Evolutionary conservation across 441 rosid species (phyloP), one percentile per base, ranked within the genome.

Genomic region (Euphorbia schlechtendalii): DNA sequence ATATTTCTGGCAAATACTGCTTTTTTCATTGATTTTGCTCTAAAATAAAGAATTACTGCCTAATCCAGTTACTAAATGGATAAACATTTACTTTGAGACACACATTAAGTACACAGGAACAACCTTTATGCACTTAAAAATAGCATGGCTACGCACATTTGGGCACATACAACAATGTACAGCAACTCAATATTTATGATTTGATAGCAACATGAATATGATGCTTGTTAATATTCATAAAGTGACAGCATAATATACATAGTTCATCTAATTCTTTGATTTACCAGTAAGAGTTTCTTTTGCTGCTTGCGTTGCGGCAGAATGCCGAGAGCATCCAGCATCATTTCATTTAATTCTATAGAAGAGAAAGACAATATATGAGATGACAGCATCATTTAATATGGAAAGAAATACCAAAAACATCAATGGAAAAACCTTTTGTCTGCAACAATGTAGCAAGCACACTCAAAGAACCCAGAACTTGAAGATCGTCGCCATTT

Each of bases 291-390:
- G 71, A 86, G 94, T 67, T 96, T 92, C 84, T 92, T 96, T 71
- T 96, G 97, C 67, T 90, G 92, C 81, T 96, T 86, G 67, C 96
- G 92, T 66, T 88, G 98, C 58, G 99, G 99, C 73, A 96, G 96
- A 81, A 92, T 89, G 68, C 99, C 99, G 76, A 92, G 93, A 62
- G 90, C 88, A 84, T 96, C 98, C 62, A 96, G 81, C 99, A 96
- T 86, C 68, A 94, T 80, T 77, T 92, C 99, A 68, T 96, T 97
- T 80, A 92, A 80, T 77, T 96, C 98, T 96, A 74, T 63, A 82
- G 38, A 66, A 40, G 56, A 66, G 34, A 53, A 56, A 68, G 62
- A 81, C 56, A 67, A 55, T 61, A 17, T 49, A 70, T 80, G 72
- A 82, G 80, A 64, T 30, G 61, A 66, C 54, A 66, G 68, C 24